phyloP scores from a whole-genome alignment of 2,329 filamentous ascomycete genomes.

The Calonectria multiphialidica region DNA sequence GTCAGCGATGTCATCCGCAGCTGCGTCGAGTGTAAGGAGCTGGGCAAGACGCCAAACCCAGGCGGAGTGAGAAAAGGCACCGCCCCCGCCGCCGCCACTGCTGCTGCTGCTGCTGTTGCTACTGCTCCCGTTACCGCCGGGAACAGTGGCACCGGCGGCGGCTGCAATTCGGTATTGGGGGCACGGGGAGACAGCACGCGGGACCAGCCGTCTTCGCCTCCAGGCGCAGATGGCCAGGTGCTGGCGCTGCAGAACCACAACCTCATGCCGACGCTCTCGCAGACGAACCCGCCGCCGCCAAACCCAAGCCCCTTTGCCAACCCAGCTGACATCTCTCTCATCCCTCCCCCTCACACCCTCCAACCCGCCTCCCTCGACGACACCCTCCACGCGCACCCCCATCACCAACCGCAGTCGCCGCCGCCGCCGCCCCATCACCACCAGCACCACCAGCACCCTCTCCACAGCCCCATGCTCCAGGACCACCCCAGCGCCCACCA shows the following conservation, averaged over 20 bases:
- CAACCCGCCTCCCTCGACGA: constrained; percentile 44
- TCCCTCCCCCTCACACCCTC: constrained; percentile 54
- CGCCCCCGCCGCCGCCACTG: background rate
- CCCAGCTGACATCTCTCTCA: constrained; percentile 60
- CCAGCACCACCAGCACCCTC: constrained; percentile 28
- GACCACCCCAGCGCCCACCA: constrained; percentile 44
- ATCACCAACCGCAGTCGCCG: constrained; percentile 36
- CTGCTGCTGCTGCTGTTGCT: constrained; percentile 2
- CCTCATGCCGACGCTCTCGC: constrained; percentile 44
- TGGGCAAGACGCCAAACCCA: constrained; percentile 66
- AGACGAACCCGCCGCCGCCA: constrained; percentile 37
- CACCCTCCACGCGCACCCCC: constrained; percentile 38
- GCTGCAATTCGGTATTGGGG: constrained; percentile 19
- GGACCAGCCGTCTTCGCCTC: constrained; percentile 30
- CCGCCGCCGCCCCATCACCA: too few species aligned
- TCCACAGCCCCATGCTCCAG: constrained; percentile 47
- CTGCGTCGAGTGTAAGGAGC: constrained; percentile 89
- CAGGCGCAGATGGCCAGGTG: constrained; percentile 36
- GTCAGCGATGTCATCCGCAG: constrained; percentile 95
- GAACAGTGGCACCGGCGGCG: constrained; percentile 10
- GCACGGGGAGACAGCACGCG: constrained; percentile 14
- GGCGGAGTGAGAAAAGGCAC: constrained; percentile 41
- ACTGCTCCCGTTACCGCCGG: background rate
- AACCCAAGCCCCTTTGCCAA: constrained; percentile 59
- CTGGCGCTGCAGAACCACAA: constrained; percentile 46